Base-by-base conservation (phyloP, 169 alveolate genomes). In the Cryptosporidium felis region DNA sequence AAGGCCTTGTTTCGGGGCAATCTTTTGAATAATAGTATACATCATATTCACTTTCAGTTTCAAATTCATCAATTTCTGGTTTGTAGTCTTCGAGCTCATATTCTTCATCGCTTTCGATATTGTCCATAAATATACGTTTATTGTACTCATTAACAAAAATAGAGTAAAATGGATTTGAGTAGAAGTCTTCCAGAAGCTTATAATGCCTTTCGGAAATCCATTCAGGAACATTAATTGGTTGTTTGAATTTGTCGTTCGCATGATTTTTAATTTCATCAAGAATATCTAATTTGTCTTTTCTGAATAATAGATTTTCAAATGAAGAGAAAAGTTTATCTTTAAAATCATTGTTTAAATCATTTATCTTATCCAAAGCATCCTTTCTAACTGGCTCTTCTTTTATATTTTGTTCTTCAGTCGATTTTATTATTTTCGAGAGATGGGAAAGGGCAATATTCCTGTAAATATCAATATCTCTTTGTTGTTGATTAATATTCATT, bases 111-210 rank as follows among this genome's bases (percentile, higher is more conserved):
- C 80, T 63, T 16, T 45, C 56, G 0, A 46, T 18, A 23, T 65
- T n/a, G n/a, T 49, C 62, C 44, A 65, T 34, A 18, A 18, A 56
- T 8, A 49, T 34, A 2, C 49, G 59, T 36, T 56, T 74, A 38
- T 74, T 74, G 28, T 74, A 74, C 16, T 49, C 67, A 74, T 74
- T 74, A 5, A 74, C 85, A 74, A 74, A 74, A 1, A 74, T 42
- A 38, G 63, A 30, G 42, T 74, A 74, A n/a, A 74, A 74, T 36
- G 85, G 85, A 49, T 74, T 74, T n/a, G 85, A 74, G 21, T 74
- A 74, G 23, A 74, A 74, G 12, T 74, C 74, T 56, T 74, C 85
- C n/a, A 74, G 42, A 1, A 74, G 74, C 30, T 49, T 74, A 6
- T 26, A 53, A 36, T 74, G 85, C 23, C 56, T 23, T 74, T 74